A percentile compares a stretch with the other conserved stretches of the same genome.
These are phyloP conservation scores for Calonectria pauciramosa DNA, from an alignment of 2,329 filamentous ascomycete species.

Conservation along the genomic window DNA sequence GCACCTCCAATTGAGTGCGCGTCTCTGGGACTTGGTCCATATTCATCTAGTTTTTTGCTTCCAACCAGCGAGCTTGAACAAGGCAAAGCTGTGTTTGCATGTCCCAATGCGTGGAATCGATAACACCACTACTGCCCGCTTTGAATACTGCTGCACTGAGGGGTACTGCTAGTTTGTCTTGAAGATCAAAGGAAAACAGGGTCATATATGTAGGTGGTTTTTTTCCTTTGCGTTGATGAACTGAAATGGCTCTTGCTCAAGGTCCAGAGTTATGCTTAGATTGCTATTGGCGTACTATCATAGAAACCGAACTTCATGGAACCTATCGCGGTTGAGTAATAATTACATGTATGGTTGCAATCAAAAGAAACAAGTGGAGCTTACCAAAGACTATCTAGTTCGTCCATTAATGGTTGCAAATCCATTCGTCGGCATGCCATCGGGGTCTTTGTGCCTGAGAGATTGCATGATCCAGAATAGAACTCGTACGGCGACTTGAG, in stretches of 20 bases:
- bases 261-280: background rate
- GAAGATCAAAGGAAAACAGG: background rate
- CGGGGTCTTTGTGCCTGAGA: too few species aligned
- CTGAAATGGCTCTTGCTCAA: background rate
- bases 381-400: background rate
- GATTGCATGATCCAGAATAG: background rate
- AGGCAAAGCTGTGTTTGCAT: conserved; percentile 6
- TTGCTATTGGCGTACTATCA: background rate
- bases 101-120: background rate
- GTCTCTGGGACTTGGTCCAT: background rate
- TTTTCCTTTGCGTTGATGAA: background rate
- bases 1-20: background rate
- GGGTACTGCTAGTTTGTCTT: background rate
- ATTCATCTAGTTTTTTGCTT: conserved; percentile 9
- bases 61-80: conserved; percentile 16
- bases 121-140: too few species aligned
- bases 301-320: background rate
- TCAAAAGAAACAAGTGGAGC: background rate
- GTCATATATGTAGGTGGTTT: background rate
- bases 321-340: background rate
- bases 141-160: conserved; percentile 1
- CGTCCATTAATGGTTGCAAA: background rate
- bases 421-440: background rate
- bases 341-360: background rate
- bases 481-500: background rate